Conservation (phyloP, 2,329 filamentous ascomycete genomes). For the Penicillium sp. region DNA sequence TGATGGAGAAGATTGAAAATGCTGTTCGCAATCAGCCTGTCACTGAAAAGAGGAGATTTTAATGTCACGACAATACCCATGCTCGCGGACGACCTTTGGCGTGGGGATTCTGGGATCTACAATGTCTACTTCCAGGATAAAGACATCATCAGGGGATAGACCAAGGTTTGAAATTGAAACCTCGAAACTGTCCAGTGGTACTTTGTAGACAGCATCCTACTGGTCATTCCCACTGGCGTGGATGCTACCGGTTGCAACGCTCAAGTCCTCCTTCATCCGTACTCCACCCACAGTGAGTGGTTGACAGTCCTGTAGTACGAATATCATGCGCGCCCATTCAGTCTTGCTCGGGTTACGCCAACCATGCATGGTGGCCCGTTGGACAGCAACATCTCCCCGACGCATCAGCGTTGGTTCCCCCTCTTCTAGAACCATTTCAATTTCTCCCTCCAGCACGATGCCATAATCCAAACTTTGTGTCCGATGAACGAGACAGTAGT, state of each 20-base stretch:
- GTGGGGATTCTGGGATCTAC: too few relatives aligned
- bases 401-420: constrained; percentile 46
- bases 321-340: constrained; percentile 47
- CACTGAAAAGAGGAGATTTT: constrained; percentile 16
- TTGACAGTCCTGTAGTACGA: constrained; percentile 27
- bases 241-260: constrained; percentile 9
- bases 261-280: constrained; percentile 25
- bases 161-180: too few relatives aligned
- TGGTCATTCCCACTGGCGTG: constrained; percentile 16
- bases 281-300: constrained; percentile 19
- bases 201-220: background rate
- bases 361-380: constrained; percentile 52
- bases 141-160: too few relatives aligned
- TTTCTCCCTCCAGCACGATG: constrained; percentile 50
- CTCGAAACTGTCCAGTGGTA: too few relatives aligned
- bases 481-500: constrained; percentile 47
- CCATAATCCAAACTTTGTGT: constrained; percentile 53
- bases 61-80: too few relatives aligned
- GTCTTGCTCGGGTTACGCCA: constrained; percentile 48
- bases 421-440: constrained; percentile 50
- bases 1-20: constrained; percentile 46
- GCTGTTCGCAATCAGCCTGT: constrained; percentile 18
- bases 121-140: too few relatives aligned
- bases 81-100: too few relatives aligned
- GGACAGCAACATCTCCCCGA: constrained; percentile 51